A percentile compares a stretch with the other conserved stretches of the same genome.
phyloP scores from a whole-genome alignment of 225 moss, liverwort and hornwort genomes.

The Sphagnum contortum region DNA sequence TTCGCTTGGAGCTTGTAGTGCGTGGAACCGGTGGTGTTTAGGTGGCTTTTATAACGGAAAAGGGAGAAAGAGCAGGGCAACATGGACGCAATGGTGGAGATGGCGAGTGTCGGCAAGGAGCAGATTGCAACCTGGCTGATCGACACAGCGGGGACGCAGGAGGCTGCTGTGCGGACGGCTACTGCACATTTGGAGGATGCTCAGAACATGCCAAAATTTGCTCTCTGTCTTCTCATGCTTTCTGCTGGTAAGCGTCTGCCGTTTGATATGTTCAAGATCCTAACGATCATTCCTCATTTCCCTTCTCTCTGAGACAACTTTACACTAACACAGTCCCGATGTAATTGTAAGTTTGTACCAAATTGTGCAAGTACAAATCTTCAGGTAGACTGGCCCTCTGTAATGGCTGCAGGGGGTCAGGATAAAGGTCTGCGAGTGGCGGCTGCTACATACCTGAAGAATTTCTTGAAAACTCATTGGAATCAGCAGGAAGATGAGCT shows the following conservation, averaged over 20 bases:
- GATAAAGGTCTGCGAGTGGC: conserved; percentile 82
- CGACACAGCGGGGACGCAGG: conserved; percentile 68
- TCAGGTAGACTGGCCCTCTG: conserved; percentile 1
- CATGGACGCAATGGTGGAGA: conserved; percentile 90
- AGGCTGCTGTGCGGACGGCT: conserved; percentile 62
- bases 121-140: conserved; percentile 79
- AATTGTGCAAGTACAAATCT: background rate
- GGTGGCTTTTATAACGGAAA: no score
- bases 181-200: conserved; percentile 71
- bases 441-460: conserved; percentile 83
- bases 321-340: no score
- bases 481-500: conserved; percentile 56
- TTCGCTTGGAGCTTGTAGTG: no score
- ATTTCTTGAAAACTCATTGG: conserved; percentile 78
- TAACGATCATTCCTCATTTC: background rate
- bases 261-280: background rate
- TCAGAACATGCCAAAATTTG: conserved; percentile 62
- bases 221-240: conserved; percentile 59
- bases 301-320: no score
- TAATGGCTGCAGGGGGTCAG: conserved; percentile 33
- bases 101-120: conserved; percentile 57
- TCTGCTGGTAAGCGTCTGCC: conserved; percentile 48
- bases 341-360: background rate
- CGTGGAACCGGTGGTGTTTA: no score
- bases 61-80: conserved; percentile 3